Conservation (phyloP, 1,284 basidiomycete genomes). For the Naganishia cerealis region DNA sequence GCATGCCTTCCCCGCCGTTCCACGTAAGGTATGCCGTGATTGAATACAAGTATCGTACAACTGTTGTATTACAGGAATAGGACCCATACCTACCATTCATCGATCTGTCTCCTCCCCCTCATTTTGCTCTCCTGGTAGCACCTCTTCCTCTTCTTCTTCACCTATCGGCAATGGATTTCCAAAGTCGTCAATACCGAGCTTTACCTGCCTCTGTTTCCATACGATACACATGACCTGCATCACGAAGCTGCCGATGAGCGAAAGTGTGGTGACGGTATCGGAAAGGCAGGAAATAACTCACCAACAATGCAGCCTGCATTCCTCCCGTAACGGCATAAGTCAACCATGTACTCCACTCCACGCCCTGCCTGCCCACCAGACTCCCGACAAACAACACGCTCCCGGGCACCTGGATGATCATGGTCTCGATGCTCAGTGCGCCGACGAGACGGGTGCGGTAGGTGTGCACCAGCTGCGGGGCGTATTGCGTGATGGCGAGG, state of each 20-base stretch:
- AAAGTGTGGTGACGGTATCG: neutral
- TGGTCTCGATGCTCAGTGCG: conserved; percentile 87
- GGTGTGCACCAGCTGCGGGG: conserved; percentile 81
- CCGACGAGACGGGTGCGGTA: conserved; percentile 78
- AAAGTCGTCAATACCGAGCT: conserved; percentile 87
- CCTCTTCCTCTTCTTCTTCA: conserved; percentile 12
- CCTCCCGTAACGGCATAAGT: conserved; percentile 80
- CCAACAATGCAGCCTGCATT: conserved; percentile 78
- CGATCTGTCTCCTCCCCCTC: neutral
- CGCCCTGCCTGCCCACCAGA: conserved; percentile 73
- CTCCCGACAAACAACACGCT: conserved; percentile 83
- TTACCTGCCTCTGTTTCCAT: conserved; percentile 74
- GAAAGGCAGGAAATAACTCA: conserved; percentile 37
- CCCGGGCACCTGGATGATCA: conserved; percentile 89
- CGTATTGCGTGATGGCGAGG: conserved; percentile 79
- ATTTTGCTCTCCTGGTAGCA: neutral
- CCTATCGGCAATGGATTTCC: conserved; percentile 64
- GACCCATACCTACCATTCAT: neutral
- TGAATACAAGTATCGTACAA: neutral
- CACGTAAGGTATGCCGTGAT: neutral
- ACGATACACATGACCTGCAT: conserved; percentile 66
- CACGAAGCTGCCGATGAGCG: neutral
- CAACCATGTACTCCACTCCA: conserved; percentile 85
- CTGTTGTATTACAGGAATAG: neutral
- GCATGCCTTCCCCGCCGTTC: too few species aligned